Evolutionary conservation across 768 basidiomycete genomes (phyloP), one percentile per base, ranked within the genome.

Genomic region (Jaapia argillacea): DNA sequence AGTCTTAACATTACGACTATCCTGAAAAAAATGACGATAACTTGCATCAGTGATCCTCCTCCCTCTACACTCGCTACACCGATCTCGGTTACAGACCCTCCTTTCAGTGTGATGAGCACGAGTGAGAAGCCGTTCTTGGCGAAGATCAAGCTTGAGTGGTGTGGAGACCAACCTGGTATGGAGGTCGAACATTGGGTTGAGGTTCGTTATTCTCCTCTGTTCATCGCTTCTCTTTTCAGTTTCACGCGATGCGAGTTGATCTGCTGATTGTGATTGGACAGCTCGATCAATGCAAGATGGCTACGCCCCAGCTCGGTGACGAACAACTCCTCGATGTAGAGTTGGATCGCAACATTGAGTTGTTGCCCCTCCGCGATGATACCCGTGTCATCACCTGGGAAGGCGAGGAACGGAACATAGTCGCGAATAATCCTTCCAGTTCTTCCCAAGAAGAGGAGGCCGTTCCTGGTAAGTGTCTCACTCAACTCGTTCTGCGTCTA

Each of bases 111-210:
- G 2, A 54, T 63, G 4, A 58, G 67, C 42, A 68, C 66, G 14
- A 60, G 71, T 14, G 64, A 70, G 45, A 61, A 58, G 40, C 67
- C 72, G 0, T 73, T 73, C 44, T 61, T 72, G 38, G 71, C 71
- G 3, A 58, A 60, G 18, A 51, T 73, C 16, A 54, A 55, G 1
- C 56, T 73, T 25, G 51, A 56, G 27, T 73, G 68, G 69, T 61
- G 54, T 21, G 68, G 68, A 12, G 54, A 55, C 18, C 62, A 62
- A 40, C 54, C 64, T 7, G 52, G 59, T 1, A 62, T 64, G 47
- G 66, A 66, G 37, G 56, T 75, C 14, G 71, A 74, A 6, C 72
- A 75, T 41, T 76, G 72, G 72, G 63, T 75, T 5, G 70, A 75
- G 51, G 74, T 71, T 50, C 45, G 63, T 57, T 20, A 39, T 26